These are phyloP conservation scores for Cicer cuneatum DNA, from an alignment of 306 rosid species.

Conservation along the genomic window DNA sequence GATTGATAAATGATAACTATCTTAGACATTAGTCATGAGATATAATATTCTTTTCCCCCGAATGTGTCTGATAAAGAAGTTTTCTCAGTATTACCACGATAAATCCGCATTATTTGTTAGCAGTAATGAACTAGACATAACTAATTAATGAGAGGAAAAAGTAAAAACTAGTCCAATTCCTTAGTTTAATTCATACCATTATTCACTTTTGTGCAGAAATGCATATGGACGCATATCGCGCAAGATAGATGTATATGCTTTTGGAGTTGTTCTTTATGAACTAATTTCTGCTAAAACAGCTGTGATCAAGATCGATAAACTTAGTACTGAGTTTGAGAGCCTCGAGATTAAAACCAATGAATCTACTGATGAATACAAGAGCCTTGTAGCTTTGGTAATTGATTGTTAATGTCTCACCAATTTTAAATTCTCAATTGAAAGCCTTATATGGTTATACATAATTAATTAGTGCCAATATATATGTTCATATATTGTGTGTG, in stretches of 20 bases:
- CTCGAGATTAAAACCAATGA: not conserved
- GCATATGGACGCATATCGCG: constrained; percentile 81
- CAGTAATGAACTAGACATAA: not conserved
- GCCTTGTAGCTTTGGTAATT: constrained; percentile 68
- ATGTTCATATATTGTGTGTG: constrained; percentile 11
- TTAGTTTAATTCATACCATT: not conserved
- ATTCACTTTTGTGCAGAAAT: constrained; percentile 61
- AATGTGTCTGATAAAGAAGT: not conserved
- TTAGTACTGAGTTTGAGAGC: not conserved
- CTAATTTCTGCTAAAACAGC: constrained; percentile 91
- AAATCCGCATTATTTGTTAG: not conserved
- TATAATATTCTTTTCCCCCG: not conserved
- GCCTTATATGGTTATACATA: not conserved
- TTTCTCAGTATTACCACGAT: not conserved
- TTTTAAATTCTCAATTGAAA: not conserved
- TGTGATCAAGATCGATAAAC: constrained; percentile 43
- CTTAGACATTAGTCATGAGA: not conserved
- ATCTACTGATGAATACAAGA: not conserved
- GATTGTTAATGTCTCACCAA: not conserved
- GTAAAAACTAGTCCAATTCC: not conserved
- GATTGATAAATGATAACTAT: not conserved
- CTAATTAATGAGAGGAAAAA: not conserved
- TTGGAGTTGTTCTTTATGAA: constrained; percentile 91
- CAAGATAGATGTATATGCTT: constrained; percentile 85
- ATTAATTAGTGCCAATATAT: not conserved